phyloP scores from a whole-genome alignment of 805 yeast species.

The Saturnispora sanitii region DNA sequence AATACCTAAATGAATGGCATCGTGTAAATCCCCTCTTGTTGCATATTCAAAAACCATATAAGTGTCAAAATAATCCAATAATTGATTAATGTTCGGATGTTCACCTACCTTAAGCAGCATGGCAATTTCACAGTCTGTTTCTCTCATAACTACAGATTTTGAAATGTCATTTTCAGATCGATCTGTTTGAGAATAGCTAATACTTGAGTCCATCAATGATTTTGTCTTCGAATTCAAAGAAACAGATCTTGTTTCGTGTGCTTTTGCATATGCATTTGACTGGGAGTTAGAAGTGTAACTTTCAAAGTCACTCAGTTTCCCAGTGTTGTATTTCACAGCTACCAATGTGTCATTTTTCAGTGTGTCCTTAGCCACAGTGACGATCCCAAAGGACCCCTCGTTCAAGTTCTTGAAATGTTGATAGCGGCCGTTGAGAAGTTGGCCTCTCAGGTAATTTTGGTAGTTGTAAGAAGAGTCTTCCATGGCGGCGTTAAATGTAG shows the following conservation, averaged over 20 bases:
- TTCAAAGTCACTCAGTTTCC: constrained; percentile 36
- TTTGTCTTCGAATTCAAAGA: constrained; percentile 13
- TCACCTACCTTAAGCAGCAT: constrained; percentile 56
- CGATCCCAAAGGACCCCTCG: constrained; percentile 91
- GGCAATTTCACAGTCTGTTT: constrained; percentile 59
- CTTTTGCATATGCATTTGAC: background rate
- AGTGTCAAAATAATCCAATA: constrained; percentile 42
- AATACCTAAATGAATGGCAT: constrained; percentile 55
- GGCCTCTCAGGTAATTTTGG: constrained; percentile 25
- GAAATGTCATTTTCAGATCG: constrained; percentile 14
- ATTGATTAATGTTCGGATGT: constrained; percentile 35
- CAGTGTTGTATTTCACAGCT: constrained; percentile 79
- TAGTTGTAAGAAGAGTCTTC: constrained; percentile 17
- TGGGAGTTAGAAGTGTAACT: constrained; percentile 14
- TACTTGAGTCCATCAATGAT: constrained; percentile 8
- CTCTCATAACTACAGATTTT: constrained; percentile 34
- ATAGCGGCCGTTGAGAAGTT: constrained; percentile 52
- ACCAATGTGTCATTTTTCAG: constrained; percentile 40
- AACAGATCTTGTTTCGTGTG: constrained; percentile 11
- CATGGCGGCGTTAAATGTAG: background rate
- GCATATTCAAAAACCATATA: constrained; percentile 66
- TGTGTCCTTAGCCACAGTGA: constrained; percentile 74
- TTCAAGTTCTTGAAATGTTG: constrained; percentile 63
- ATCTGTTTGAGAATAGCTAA: constrained; percentile 11
- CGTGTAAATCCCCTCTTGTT: constrained; percentile 79